Conservation (phyloP, 257 asterid genomes). For the Pogostemon cablin region DNA sequence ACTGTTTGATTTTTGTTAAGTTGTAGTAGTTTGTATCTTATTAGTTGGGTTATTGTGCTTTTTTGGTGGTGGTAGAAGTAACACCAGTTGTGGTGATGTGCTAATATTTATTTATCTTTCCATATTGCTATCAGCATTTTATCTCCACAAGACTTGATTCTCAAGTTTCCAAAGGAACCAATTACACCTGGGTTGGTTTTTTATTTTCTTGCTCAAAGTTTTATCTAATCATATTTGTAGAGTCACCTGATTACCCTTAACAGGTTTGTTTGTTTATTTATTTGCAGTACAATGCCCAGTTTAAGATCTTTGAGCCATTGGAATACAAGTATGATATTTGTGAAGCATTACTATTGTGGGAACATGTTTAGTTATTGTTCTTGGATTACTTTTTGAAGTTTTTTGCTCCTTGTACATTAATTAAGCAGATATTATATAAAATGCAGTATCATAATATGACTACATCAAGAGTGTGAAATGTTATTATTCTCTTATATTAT, state of each 20-base stretch:
- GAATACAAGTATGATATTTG: slow-evolving; percentile 80
- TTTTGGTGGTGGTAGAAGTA: background rate
- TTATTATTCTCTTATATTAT: no score
- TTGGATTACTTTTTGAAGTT: slow-evolving; percentile 8
- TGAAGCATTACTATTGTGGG: slow-evolving; percentile 89
- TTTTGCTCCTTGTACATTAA: slow-evolving; percentile 28
- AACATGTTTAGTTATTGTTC: slow-evolving; percentile 60
- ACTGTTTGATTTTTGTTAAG: background rate
- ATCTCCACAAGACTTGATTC: slow-evolving; percentile 36
- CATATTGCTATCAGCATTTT: no score
- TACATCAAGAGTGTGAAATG: no score
- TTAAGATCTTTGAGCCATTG: slow-evolving; percentile 37
- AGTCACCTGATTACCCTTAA: slow-evolving; percentile 13
- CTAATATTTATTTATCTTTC: no score
- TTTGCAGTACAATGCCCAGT: slow-evolving; percentile 85
- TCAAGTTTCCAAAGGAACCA: slow-evolving; percentile 93
- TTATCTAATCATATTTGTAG: slow-evolving; percentile 3
- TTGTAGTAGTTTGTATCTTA: background rate
- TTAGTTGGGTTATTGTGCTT: slow-evolving; percentile 6
- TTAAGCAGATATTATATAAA: slow-evolving; percentile 44
- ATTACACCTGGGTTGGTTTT: slow-evolving; percentile 88
- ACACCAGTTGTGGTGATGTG: background rate
- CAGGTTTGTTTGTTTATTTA: slow-evolving; percentile 6
- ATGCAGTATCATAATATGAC: slow-evolving; percentile 99
- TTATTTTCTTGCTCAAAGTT: background rate